Base-by-base conservation (phyloP, 345 rosid species). In the Hirschfeldia incana region DNA sequence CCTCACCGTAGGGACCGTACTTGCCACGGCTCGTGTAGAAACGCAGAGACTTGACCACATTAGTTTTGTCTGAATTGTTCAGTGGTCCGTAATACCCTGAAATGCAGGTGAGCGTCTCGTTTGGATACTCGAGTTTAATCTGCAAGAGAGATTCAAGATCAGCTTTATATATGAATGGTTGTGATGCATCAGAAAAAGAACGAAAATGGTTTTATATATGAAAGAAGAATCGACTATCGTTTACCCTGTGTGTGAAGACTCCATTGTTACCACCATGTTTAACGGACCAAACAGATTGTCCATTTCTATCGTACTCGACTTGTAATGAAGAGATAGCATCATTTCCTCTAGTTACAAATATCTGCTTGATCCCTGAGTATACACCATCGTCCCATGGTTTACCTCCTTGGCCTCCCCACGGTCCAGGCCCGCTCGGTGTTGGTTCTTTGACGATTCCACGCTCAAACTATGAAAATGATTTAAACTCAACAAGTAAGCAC, bases 381-480 rank as follows among this genome's bases (percentile, higher is more conserved):
- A 91, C 97, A 16, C 98, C 98, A 77, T 94, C 98, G 69, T 94
- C 98, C 98, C 97, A 94, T 6, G 87, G 77, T 69, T 78, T 87
- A 13, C 97, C 97, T 75, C 92, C 89, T 28, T 89, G 84, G 6
- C 97, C 97, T 75, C 98, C 98, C 97, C 98, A 91, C 3, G 97
- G 98, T 67, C 98, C 98, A 2, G 97, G 91, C 59, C 97, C 98
- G 3, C 79, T 83, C 4, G 97, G 89, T 64, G 90, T 84, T 57
- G 97, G 89, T 65, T 88, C 97, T 78, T 90, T 91, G 4, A 90
- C 75, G 44, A 91, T 68, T 27, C 90, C 92, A 72, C 84, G 86
- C 51, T 87, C 86, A 77, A 89, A 82, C 98, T 93, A 84, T 63
- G 39, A 67, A 46, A 64, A 58, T n/a, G 12, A n/a, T 65, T 70